phyloP scores from a whole-genome alignment of 805 yeast species.

The Tanozyma kutaoensis region DNA sequence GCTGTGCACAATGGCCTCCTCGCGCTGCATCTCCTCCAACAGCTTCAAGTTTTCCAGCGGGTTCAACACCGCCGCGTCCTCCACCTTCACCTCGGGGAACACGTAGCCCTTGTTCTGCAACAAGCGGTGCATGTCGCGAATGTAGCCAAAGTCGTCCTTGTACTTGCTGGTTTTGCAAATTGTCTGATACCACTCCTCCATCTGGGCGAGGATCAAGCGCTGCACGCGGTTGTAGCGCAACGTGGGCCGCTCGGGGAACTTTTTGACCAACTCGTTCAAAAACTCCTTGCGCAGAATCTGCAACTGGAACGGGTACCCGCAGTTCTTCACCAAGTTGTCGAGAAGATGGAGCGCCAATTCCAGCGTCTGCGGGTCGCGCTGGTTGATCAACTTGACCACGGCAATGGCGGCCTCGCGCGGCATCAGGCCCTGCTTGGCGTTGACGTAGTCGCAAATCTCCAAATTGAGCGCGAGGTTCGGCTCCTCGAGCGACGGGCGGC shows the following conservation, averaged over 20 bases:
- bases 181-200: slow-evolving; percentile 96
- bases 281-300: slow-evolving; percentile 94
- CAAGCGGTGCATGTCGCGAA: slow-evolving; percentile 91
- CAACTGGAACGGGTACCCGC: slow-evolving; percentile 94
- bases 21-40: slow-evolving; percentile 80
- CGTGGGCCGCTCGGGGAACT: slow-evolving; percentile 94
- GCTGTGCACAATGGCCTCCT: slow-evolving; percentile 83
- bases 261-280: slow-evolving; percentile 79
- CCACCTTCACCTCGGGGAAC: slow-evolving; percentile 83
- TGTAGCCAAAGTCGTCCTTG: slow-evolving; percentile 83
- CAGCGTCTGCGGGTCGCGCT: slow-evolving; percentile 72
- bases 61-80: slow-evolving; percentile 86
- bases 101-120: slow-evolving; percentile 81
- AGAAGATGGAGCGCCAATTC: slow-evolving; percentile 72
- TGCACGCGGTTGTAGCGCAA: slow-evolving; percentile 73
- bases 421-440: slow-evolving; percentile 79
- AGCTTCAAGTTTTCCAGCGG: slow-evolving; percentile 82
- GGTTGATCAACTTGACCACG: slow-evolving; percentile 70
- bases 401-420: slow-evolving; percentile 90
- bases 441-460: slow-evolving; percentile 88
- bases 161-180: slow-evolving; percentile 81
- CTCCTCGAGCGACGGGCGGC: slow-evolving; percentile 68
- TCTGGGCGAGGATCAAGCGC: slow-evolving; percentile 71
- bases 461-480: slow-evolving; percentile 83
- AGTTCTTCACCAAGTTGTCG: slow-evolving; percentile 89